These are phyloP conservation scores for Dujonia santamariae DNA, from an alignment of 1,139 yeast species.

Conservation along the genomic window DNA sequence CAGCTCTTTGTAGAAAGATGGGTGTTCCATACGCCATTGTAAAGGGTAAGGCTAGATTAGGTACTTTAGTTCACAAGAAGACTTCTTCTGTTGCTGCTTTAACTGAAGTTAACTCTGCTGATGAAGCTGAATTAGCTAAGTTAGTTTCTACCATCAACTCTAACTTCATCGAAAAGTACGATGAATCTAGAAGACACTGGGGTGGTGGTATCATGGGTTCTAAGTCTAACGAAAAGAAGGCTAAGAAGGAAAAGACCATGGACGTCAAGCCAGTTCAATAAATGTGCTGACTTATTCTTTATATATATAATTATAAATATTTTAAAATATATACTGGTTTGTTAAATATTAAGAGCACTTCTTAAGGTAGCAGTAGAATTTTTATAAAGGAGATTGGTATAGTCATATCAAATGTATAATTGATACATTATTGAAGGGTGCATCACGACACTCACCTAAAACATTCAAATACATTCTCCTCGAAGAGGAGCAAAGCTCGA, in stretches of 20 bases:
- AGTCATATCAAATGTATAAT: too few species aligned
- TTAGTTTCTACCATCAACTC: constrained; percentile 89
- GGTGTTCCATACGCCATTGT: constrained; percentile 98
- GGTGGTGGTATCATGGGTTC: constrained; percentile 99
- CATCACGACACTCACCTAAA: too few species aligned
- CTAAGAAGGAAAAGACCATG: constrained; percentile 42
- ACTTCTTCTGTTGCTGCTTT: constrained; percentile 96
- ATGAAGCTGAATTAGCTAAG: constrained; percentile 91
- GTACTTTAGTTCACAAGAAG: constrained; percentile 95
- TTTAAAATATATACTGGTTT: not conserved
- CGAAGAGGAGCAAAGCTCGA: too few species aligned
- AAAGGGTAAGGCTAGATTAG: constrained; percentile 98
- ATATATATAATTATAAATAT: not conserved
- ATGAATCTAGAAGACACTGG: constrained; percentile 97
- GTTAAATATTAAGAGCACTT: too few species aligned
- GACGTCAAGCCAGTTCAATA: constrained; percentile 20
- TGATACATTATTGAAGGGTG: too few species aligned
- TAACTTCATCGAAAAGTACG: constrained; percentile 90
- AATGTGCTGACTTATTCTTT: too few species aligned
- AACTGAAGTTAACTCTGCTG: constrained; percentile 91
- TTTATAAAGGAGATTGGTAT: too few species aligned
- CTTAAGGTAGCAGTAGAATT: too few species aligned
- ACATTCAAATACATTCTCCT: too few species aligned
- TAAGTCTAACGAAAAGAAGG: constrained; percentile 76
- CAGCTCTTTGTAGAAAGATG: constrained; percentile 98